Evolutionary conservation across 768 basidiomycete species (phyloP), one percentile per base, ranked within the genome.

Genomic region (Baorangia bicolor): DNA sequence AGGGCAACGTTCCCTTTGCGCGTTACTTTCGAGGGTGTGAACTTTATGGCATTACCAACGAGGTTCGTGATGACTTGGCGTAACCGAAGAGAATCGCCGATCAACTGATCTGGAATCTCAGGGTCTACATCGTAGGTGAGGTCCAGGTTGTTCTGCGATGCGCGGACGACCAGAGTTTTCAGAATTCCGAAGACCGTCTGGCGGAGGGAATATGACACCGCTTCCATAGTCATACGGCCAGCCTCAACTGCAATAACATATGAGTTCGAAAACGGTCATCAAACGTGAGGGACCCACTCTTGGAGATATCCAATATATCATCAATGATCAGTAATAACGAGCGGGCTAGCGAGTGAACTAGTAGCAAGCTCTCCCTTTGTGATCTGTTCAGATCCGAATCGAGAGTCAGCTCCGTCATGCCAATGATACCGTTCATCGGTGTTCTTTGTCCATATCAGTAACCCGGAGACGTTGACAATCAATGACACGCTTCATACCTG

Each of bases 371-470:
- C 77, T 98, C 97, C 57, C 96, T 78, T 72, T 98, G 97, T 37
- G 91, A 90, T 60, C 96, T 76, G 57, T 94, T 97, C 62, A 99
- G 74, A 69, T 99, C 97, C 41, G 90, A 94, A 67, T 99, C 97
- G 21, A 99, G 85, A 11, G 97, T 98, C 54, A 99, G 75, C 73
- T 96, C 94, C 25, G 96, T 99, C 94, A 99, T 94, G n/a, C 96
- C 96, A 62, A 99, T 98, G 72, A 99, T 99, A 67, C 97, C 96
- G 69, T 98, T 99, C 96, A 98, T 99, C 0, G 97, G 97, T 23
- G 97, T 98, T 70, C 96, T 94, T 67, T n/a, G 28, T 42, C 16
- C 47, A 47, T 30, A 46, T 68, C 57, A 59, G 41, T 45, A 39
- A 49, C 27, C 28, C n/a, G 44, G 30, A 8, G 54, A 45, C 53